Conservation (phyloP, 805 yeast genomes). For the Cyberlindnera misumaiensis region DNA sequence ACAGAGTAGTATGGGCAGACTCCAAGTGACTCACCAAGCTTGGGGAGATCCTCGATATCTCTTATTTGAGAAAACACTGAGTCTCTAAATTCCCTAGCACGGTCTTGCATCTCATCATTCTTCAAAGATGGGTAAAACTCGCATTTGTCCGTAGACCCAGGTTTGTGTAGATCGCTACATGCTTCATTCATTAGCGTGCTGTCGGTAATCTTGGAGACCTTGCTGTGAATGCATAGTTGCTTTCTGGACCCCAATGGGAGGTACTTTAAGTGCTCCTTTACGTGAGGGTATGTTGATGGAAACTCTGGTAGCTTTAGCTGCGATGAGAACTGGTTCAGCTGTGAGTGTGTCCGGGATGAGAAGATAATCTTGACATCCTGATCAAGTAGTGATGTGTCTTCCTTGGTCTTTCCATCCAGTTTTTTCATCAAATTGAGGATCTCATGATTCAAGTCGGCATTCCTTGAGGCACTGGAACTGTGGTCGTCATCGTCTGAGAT, state of each 20-base stretch:
- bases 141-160: slow-evolving; percentile 30
- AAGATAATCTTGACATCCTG: slow-evolving; percentile 49
- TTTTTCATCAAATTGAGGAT: slow-evolving; percentile 41
- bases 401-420: slow-evolving; percentile 25
- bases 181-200: slow-evolving; percentile 66
- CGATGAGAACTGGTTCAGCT: slow-evolving; percentile 68
- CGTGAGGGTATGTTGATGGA: slow-evolving; percentile 48
- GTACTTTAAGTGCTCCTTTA: slow-evolving; percentile 52
- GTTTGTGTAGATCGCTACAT: slow-evolving; percentile 63
- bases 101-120: slow-evolving; percentile 18
- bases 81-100: slow-evolving; percentile 39
- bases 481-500: slow-evolving; percentile 24
- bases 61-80: slow-evolving; percentile 39
- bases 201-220: slow-evolving; percentile 43
- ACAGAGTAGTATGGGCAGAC: slow-evolving; percentile 82
- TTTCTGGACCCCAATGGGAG: slow-evolving; percentile 77
- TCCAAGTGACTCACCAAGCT: slow-evolving; percentile 46
- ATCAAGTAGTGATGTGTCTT: slow-evolving; percentile 14
- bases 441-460: slow-evolving; percentile 35
- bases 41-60: slow-evolving; percentile 66
- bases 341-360: slow-evolving; percentile 89
- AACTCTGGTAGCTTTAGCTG: slow-evolving; percentile 60
- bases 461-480: slow-evolving; percentile 15
- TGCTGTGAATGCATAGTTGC: slow-evolving; percentile 73
- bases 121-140: slow-evolving; percentile 32